Evolutionary conservation across 148 eudicot genomes (phyloP).

Genomic region (Camellia lanceoleosa): DNA sequence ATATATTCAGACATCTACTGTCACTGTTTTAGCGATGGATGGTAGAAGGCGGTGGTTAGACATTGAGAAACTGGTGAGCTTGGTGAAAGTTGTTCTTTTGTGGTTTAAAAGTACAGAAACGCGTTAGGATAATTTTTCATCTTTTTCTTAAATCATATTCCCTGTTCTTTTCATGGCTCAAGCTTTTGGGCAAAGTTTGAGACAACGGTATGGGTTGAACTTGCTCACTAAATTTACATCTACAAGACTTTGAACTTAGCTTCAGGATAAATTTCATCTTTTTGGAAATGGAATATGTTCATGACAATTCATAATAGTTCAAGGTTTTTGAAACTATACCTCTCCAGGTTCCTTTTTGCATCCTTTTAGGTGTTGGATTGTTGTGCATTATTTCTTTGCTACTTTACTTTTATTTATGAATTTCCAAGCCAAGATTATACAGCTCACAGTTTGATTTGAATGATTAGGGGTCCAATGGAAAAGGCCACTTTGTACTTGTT

Average conservation of each 20-base stretch:
- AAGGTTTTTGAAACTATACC: too few relatives aligned
- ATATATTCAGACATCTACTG: slow-evolving; percentile 66
- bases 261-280: not conserved
- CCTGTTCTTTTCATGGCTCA: too few relatives aligned
- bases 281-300: not conserved
- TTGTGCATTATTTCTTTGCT: slow-evolving; percentile 5
- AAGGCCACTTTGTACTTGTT: slow-evolving; percentile 75
- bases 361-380: slow-evolving; percentile 4
- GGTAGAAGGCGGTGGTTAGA: slow-evolving; percentile 97
- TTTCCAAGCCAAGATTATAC: slow-evolving; percentile 3
- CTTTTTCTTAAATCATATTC: not conserved
- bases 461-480: slow-evolving; percentile 68
- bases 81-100: slow-evolving; percentile 15
- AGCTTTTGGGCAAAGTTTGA: not conserved
- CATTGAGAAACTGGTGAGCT: slow-evolving; percentile 86
- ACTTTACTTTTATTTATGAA: not conserved
- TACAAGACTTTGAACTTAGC: not conserved
- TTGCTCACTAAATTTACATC: not conserved
- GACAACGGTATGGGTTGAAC: not conserved
- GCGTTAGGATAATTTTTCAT: not conserved
- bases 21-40: slow-evolving; percentile 93
- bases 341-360: not conserved
- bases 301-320: not conserved
- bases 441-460: slow-evolving; percentile 21
- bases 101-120: not conserved